A percentile compares a stretch with the other conserved stretches of the same genome.
phyloP scores from a whole-genome alignment of 2,329 filamentous ascomycete genomes.

The Calonectria ilicicola region DNA sequence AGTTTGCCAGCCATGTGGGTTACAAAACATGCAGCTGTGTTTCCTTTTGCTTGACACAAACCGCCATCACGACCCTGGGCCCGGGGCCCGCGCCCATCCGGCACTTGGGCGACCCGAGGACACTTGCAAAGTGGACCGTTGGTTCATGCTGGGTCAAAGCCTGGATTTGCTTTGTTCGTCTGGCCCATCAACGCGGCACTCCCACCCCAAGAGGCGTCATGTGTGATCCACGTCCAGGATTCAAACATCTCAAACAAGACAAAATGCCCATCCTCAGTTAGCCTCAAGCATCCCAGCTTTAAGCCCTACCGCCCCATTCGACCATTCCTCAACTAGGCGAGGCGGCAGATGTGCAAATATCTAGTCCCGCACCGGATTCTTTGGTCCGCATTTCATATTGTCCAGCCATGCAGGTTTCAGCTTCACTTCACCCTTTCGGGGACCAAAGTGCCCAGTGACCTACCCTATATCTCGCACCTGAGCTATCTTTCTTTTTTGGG shows the following conservation, averaged over 20 bases:
- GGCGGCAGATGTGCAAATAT: not conserved
- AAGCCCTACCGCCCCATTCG: not conserved
- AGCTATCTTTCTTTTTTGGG: not conserved
- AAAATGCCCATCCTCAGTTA: not conserved
- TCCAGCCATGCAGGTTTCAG: not conserved
- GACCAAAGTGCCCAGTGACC: not conserved
- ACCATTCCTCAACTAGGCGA: not conserved
- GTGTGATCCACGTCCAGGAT: not conserved
- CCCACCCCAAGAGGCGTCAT: too few species aligned
- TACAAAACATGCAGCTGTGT: slow-evolving; percentile 1
- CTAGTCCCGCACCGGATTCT: not conserved
- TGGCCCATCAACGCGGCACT: not conserved
- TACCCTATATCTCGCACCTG: not conserved
- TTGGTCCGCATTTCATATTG: not conserved
- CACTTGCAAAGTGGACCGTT: not conserved
- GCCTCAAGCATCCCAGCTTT: not conserved
- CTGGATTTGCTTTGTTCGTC: not conserved
- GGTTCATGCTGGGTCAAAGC: not conserved
- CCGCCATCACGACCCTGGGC: not conserved
- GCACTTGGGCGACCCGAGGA: not conserved
- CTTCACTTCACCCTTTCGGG: not conserved
- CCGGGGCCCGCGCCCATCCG: not conserved
- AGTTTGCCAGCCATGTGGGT: not conserved
- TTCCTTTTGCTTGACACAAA: not conserved
- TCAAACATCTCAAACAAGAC: not conserved